Percentiles rank a stretch among this genome's conserved stretches.
phyloP scores from a whole-genome alignment of 2,329 filamentous ascomycete genomes.

The Verticillium isaacii region DNA sequence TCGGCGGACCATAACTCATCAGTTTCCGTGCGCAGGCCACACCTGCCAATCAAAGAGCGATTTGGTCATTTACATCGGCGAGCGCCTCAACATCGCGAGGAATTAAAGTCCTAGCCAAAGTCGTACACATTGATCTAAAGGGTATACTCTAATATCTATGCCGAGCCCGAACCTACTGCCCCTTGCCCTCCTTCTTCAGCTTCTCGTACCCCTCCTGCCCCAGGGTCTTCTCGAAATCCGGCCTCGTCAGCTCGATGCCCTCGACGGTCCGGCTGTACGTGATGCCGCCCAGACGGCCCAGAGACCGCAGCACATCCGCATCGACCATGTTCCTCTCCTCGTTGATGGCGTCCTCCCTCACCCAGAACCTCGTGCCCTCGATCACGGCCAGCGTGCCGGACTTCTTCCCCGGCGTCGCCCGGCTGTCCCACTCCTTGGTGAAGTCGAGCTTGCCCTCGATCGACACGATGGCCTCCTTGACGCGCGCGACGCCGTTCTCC shows the following conservation, averaged over 20 bases:
- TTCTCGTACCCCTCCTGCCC: conserved; percentile 52
- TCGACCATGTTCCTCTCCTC: conserved; percentile 71
- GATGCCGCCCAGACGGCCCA: conserved; percentile 80
- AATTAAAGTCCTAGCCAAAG: too few species aligned
- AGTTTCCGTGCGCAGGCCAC: too few species aligned
- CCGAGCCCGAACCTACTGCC: not conserved
- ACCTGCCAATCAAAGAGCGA: too few species aligned
- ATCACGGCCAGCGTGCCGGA: conserved; percentile 71
- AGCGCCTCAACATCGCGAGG: too few species aligned
- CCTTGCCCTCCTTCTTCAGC: conserved; percentile 36
- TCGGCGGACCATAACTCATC: too few species aligned
- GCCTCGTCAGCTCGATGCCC: conserved; percentile 65
- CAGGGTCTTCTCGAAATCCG: conserved; percentile 48
- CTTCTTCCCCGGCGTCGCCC: conserved; percentile 65
- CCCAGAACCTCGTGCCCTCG: conserved; percentile 86
- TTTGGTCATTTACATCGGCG: too few species aligned
- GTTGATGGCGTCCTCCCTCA: conserved; percentile 80
- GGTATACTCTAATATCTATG: not conserved
- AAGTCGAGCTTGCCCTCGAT: conserved; percentile 77
- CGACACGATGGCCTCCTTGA: conserved; percentile 77
- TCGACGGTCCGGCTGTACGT: conserved; percentile 71
- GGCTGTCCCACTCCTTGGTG: conserved; percentile 72
- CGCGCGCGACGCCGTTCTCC: conserved; percentile 64
- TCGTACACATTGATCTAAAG: not conserved
- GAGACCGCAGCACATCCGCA: conserved; percentile 64